Base-by-base conservation (phyloP, 2,329 filamentous ascomycete genomes). In the Apiospora koreana region DNA sequence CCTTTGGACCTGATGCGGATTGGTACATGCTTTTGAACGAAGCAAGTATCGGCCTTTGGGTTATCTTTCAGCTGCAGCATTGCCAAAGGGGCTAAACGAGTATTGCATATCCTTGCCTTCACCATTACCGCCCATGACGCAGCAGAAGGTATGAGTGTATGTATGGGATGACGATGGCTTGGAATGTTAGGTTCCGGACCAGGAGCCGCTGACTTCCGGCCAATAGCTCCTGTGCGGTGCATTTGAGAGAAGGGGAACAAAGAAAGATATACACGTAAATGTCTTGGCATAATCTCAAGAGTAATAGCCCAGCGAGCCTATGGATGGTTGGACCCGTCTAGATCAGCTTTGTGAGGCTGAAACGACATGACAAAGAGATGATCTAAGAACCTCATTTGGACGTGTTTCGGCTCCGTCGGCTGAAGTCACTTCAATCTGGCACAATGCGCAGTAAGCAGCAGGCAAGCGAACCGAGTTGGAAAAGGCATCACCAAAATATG, bases 381-480 rank as follows among this genome's bases (percentile, higher is more conserved):
- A 62, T 35, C 31, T 35, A 58, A 58, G 50, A 58, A 35, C 50
- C 50, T 35, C 50, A 58, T 58, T 58, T 58, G 50, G 16, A 58
- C 28, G 16, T 58, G 50, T 58, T 58, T 58, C 50, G 50, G 25
- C 50, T 35, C 31, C 28, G 25, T 14, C 50, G 50, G 50, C 50
- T 35, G 25, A 58, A 58, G 7, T 58, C 16, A 31, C 16, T 18
- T 58, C 25, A 58, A 58, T 58, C 28, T 58, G 28, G 50, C 50
- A 54, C 50, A 54, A 54, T 54, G 50, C 50, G 14, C 50, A 58
- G 50, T 31, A 58, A 58, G 50, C 50, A 58, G 50, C 50, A 58
- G 28, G 50, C 21, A 58, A 58, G 50, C 50, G 50, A 31, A 31
- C 14, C 50, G 50, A 58, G 25, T 31, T 58, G 50, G 16, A 3